phyloP scores from a whole-genome alignment of 345 rosid genomes.

The Turnera subulata region DNA sequence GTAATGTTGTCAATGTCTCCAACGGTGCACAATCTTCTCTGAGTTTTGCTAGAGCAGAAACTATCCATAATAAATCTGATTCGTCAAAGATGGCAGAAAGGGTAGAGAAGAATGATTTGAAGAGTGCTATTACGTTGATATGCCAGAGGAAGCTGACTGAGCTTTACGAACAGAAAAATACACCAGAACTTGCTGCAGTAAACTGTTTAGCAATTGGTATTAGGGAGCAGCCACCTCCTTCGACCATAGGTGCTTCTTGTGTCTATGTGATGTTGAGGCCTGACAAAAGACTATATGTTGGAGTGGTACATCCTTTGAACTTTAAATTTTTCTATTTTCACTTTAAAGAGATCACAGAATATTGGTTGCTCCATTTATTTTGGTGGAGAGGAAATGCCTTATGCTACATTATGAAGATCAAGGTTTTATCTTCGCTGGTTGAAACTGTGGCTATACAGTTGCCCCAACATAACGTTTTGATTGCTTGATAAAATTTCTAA shows the following conservation, averaged over 20 bases:
- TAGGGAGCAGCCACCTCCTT: constrained; percentile 91
- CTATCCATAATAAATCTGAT: constrained; percentile 22
- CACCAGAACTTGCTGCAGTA: constrained; percentile 28
- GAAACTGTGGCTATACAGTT: neutral
- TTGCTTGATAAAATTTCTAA: too few relatives aligned
- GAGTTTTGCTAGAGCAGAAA: constrained; percentile 17
- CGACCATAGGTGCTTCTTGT: constrained; percentile 77
- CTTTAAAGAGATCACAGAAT: too few relatives aligned
- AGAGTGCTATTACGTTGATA: constrained; percentile 39
- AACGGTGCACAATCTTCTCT: constrained; percentile 18
- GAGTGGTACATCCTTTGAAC: constrained; percentile 55
- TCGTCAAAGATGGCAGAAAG: constrained; percentile 28
- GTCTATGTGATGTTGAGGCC: constrained; percentile 85
- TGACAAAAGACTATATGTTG: constrained; percentile 72
- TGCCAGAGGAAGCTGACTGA: constrained; percentile 54
- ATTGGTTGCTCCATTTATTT: neutral
- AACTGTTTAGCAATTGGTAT: constrained; percentile 55
- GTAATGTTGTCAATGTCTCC: constrained; percentile 19
- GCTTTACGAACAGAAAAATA: constrained; percentile 35
- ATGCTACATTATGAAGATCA: neutral
- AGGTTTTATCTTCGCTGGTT: neutral
- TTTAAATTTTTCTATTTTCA: too few relatives aligned
- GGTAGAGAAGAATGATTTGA: constrained; percentile 39
- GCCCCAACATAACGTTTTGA: neutral
- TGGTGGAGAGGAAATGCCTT: neutral